A percentile compares a stretch with the other conserved stretches of the same genome.
These are phyloP conservation scores for Oryza punctata DNA, from an alignment of 176 grass and related monocot species.

Conservation along the genomic window DNA sequence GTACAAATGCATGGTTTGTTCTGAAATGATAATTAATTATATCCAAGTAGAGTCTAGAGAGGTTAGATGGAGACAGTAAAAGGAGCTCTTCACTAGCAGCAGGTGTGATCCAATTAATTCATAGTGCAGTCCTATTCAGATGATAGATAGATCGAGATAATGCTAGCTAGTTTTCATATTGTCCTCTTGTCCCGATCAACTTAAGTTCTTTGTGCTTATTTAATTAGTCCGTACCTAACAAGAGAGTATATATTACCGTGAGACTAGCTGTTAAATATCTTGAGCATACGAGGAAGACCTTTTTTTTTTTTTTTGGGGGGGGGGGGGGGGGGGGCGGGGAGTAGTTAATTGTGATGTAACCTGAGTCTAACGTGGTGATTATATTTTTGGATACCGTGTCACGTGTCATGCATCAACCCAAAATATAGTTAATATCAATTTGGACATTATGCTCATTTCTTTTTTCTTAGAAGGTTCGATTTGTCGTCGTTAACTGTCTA, in stretches of 20 bases:
- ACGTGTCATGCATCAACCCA: background rate
- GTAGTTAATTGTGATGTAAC: conserved; percentile 28
- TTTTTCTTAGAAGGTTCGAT: background rate
- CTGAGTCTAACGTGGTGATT: background rate
- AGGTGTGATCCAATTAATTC: background rate
- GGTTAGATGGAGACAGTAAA: background rate
- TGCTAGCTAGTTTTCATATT: background rate
- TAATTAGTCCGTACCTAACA: background rate
- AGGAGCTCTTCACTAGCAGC: background rate
- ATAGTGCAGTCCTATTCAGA: background rate
- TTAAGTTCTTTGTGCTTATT: background rate
- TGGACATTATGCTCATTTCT: background rate
- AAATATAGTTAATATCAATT: background rate
- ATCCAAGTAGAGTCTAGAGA: background rate
- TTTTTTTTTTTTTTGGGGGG: too few species aligned
- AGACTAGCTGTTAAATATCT: background rate
- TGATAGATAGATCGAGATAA: background rate
- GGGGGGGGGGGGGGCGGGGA: too few species aligned
- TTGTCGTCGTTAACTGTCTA: background rate
- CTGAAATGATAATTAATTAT: background rate
- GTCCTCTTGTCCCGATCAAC: background rate
- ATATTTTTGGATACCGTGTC: background rate
- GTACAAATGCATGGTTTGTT: background rate
- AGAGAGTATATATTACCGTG: background rate
- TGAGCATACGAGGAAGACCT: conserved; percentile 14